Percentiles rank a stretch among this genome's conserved stretches.
phyloP scores from a whole-genome alignment of 148 eudicot genomes.

The Selenicereus undatus region DNA sequence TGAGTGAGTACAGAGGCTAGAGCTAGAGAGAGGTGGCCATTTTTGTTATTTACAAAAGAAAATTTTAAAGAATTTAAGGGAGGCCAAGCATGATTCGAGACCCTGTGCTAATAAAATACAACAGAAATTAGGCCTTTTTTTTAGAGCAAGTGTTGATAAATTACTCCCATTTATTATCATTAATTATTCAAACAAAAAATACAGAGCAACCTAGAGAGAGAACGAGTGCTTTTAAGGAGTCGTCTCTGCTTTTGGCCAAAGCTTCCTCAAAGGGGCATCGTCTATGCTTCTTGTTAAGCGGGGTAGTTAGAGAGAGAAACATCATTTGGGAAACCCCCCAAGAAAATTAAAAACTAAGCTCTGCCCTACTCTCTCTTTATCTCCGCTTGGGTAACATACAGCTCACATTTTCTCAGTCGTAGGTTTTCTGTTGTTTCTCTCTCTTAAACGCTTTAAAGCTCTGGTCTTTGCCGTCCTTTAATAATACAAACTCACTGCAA shows the following conservation, averaged over 20 bases:
- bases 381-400: slow-evolving; percentile 28
- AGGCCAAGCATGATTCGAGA: neutral
- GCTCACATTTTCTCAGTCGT: slow-evolving; percentile 38
- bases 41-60: too few relatives aligned
- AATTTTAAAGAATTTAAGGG: neutral
- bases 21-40: neutral
- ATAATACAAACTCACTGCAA: neutral
- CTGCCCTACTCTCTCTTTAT: slow-evolving; percentile 11
- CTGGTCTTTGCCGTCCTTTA: slow-evolving; percentile 13
- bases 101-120: neutral
- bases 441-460: slow-evolving; percentile 38
- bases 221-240: neutral
- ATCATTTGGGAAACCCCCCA: neutral
- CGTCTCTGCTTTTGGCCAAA: slow-evolving; percentile 31
- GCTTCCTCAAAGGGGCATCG: slow-evolving; percentile 37
- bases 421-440: slow-evolving; percentile 22
- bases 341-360: neutral
- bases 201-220: neutral
- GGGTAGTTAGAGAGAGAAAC: neutral
- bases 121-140: neutral
- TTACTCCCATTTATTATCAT: neutral
- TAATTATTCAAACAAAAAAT: neutral
- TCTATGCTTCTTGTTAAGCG: neutral
- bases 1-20: neutral
- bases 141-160: neutral